phyloP scores from a whole-genome alignment of 495 filamentous ascomycete genomes.

The Lepraria neglecta region DNA sequence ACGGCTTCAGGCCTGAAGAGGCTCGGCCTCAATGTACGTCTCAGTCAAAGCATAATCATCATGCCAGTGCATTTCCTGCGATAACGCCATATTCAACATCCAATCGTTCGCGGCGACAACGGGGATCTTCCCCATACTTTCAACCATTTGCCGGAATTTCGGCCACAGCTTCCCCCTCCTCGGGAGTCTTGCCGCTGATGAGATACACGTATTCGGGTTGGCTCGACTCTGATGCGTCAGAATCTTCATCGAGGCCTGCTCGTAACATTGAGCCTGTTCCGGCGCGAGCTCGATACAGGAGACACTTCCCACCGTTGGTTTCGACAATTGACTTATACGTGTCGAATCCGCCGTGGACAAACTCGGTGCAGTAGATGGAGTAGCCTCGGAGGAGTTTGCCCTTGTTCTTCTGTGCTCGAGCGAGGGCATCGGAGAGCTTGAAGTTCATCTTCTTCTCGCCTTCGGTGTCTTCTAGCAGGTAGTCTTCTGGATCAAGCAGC shows the following conservation, averaged over 20 bases:
- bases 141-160: conserved; percentile 70
- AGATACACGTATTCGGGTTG: conserved; percentile 62
- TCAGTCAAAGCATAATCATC: conserved; percentile 51
- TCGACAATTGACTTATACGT: conserved; percentile 77
- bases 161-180: conserved; percentile 73
- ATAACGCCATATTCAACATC: conserved; percentile 83
- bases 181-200: conserved; percentile 54
- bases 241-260: conserved; percentile 40
- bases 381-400: conserved; percentile 64
- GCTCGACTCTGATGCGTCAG: conserved; percentile 49
- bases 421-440: conserved; percentile 56
- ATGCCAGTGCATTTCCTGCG: conserved; percentile 62
- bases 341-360: conserved; percentile 71
- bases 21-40: conserved; percentile 10
- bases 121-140: conserved; percentile 61
- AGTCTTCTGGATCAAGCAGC: conserved; percentile 53
- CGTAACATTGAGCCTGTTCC: conserved; percentile 45
- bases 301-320: conserved; percentile 79
- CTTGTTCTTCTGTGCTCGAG: conserved; percentile 66
- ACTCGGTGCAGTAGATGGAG: conserved; percentile 72
- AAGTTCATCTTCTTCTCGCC: conserved; percentile 65
- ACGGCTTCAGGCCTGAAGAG: not conserved
- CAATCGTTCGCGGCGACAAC: conserved; percentile 78
- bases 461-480: conserved; percentile 59
- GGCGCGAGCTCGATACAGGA: conserved; percentile 66